Base-by-base conservation (phyloP, 2,329 filamentous ascomycete species). In the Rhynchosporium graminicola region DNA sequence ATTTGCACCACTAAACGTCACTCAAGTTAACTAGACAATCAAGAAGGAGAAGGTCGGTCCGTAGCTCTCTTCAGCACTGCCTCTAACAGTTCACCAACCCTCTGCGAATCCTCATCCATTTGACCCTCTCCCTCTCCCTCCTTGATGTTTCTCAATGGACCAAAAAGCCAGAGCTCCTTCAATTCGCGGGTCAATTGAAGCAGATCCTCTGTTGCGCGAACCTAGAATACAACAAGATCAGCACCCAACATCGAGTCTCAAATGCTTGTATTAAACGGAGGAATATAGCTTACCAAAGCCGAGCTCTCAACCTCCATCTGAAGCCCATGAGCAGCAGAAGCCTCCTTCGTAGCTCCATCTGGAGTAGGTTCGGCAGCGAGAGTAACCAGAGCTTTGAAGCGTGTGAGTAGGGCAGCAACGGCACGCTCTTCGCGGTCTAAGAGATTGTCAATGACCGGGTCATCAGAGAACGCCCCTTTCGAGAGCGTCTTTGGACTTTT, bases 141-240 rank as follows among this genome's bases (percentile, higher is more conserved):
- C 48, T 77, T 78, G 3, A 79, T 75, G 51, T 73, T 75, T 61
- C 76, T 76, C 29, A 83, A 72, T 0, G 80, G 77, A 1, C 81
- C 81, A 60, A 78, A 76, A 10, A 82, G 75, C 80, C 80, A 82
- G 29, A 83, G 74, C 60, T 80, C 77, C 65, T 82, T 80, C 61
- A 83, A 74, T 65, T 79, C 77, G 43, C 80, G 77, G 20, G 76
- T 81, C 12, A 83, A 73, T 33, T 73, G 70, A 3, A 82, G 74
- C 3, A 83, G 74, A 62, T 81, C 77, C 63, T 83, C 72, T 10
- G 69, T 66, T 12, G 69, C 70, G 28, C 69, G 69, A 38, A 74
- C 67, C 73, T 75, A 57, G 50, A 28, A 9, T 9, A 33, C 4
- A 13, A 5, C 26, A n/a, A 38, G 40, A 42, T 55, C n/a, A 36